These are phyloP conservation scores for Diaporthe vaccinii DNA, from an alignment of 2,329 filamentous ascomycete species.

Conservation along the genomic window DNA sequence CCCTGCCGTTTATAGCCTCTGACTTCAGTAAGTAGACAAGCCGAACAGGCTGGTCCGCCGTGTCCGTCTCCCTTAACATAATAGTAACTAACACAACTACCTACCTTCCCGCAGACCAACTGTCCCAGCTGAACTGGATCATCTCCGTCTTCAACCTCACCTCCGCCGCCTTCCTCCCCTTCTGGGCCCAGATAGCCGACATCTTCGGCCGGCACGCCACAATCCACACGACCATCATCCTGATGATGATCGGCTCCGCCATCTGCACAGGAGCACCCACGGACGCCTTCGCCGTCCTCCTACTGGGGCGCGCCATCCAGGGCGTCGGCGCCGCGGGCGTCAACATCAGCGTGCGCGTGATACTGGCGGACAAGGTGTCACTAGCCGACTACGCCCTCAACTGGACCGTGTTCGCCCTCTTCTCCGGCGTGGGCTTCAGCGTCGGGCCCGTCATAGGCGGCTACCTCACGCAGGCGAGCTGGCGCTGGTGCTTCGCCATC, in stretches of 20 bases:
- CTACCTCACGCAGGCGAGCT: conserved; percentile 66
- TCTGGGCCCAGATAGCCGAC: conserved; percentile 75
- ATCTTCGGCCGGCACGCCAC: conserved; percentile 73
- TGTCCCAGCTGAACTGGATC: conserved; percentile 76
- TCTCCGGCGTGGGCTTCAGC: conserved; percentile 71
- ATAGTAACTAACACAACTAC: background rate
- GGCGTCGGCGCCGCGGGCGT: conserved; percentile 73
- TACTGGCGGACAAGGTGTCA: conserved; percentile 75
- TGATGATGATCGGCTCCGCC: conserved; percentile 72
- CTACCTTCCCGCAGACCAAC: no score
- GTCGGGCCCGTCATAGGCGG: conserved; percentile 74
- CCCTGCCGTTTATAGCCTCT: conserved; percentile 72
- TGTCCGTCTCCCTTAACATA: background rate
- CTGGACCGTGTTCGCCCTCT: conserved; percentile 72
- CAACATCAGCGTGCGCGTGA: conserved; percentile 70
- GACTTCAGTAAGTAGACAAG: conserved; percentile 67
- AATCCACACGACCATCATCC: conserved; percentile 68
- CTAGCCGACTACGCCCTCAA: conserved; percentile 73
- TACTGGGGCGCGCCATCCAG: conserved; percentile 74
- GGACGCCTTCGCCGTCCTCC: conserved; percentile 68
- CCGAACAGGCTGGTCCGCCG: background rate
- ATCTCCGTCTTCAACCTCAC: conserved; percentile 78
- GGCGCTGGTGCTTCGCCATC: conserved; percentile 78
- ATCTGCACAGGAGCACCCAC: conserved; percentile 71
- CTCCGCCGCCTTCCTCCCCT: conserved; percentile 75